These are phyloP conservation scores for Colletotrichum orchidophilum DNA, from an alignment of 2,329 filamentous ascomycete genomes.

Conservation along the genomic window DNA sequence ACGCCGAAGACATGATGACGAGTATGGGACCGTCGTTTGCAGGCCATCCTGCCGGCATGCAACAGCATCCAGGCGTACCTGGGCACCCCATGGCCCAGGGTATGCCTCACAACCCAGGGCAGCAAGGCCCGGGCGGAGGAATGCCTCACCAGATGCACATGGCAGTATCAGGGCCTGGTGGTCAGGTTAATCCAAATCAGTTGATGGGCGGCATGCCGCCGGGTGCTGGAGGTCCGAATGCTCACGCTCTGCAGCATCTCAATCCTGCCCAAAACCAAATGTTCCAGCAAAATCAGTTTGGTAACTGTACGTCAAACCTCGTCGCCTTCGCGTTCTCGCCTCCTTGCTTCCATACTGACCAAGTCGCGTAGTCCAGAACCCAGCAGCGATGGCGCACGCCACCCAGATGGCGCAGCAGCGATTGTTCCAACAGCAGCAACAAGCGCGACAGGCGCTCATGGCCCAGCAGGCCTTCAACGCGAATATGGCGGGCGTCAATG, in stretches of 20 bases:
- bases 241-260: conserved; percentile 77
- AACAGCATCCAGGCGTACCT: conserved; percentile 73
- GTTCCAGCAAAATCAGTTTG: conserved; percentile 63
- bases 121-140: conserved; percentile 71
- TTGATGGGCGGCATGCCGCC: conserved; percentile 83
- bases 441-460: conserved; percentile 62
- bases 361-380: conserved; percentile 44
- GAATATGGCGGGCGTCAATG: conserved; percentile 56
- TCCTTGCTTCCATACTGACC: background rate
- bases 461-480: conserved; percentile 61
- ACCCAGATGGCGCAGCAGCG: conserved; percentile 63
- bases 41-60: conserved; percentile 77
- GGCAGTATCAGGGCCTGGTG: conserved; percentile 76
- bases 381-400: conserved; percentile 50
- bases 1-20: conserved; percentile 70
- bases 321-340: background rate
- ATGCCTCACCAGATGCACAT: conserved; percentile 79
- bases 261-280: conserved; percentile 69
- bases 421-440: conserved; percentile 63
- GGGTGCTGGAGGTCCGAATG: conserved; percentile 68
- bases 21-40: conserved; percentile 71
- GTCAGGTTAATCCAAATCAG: conserved; percentile 76
- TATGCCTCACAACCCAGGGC: conserved; percentile 74
- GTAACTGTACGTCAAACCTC: conserved; percentile 26
- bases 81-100: conserved; percentile 71